Base-by-base conservation (phyloP, 2,329 filamentous ascomycete genomes). In the Monosporascus sp. region DNA sequence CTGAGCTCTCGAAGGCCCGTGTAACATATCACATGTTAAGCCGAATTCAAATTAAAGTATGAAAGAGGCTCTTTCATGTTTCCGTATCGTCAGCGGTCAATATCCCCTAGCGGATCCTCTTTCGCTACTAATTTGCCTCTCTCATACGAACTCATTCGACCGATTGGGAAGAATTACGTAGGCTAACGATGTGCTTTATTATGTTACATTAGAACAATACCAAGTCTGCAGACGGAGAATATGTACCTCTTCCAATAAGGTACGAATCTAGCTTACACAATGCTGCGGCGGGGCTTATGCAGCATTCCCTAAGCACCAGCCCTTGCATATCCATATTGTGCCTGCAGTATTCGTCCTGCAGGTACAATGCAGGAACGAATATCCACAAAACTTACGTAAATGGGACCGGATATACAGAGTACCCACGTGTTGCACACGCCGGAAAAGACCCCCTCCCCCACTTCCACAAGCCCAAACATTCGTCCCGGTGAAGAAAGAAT, bases 241-340 rank as follows among this genome's bases (percentile, higher is more conserved):
- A 59, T 54, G 58, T 57, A 44, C 34, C 25, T 46, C 39, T n/a
- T 17, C 25, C 14, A 49, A 52, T 48, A 50, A 51, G 42, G 48
- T 38, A 34, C 27, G 18, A 9, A n/a, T n/a, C n/a, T 20, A 24
- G 17, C 8, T 50, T 50, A 41, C 14, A 18, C 54, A 46, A 56
- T 58, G 57, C 56, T 51, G 38, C 25, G 20, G 45, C 39, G 42
- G 51, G 38, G 37, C 42, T 53, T 48, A 55, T 61, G 60, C 57
- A 48, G 42, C 25, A 48, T 48, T 51, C 50, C 54, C 55, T 51
- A 57, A 52, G 38, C 49, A 41, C 50, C 50, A 61, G 65, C 63
- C 62, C 62, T 66, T 66, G 64, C 64, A 66, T 66, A 58, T 51
- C 54, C 58, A 59, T 57, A 60, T 57, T 63, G 60, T 61, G 60